Conservation (phyloP, 495 filamentous ascomycete genomes). For the Talaromyces wortmannii region DNA sequence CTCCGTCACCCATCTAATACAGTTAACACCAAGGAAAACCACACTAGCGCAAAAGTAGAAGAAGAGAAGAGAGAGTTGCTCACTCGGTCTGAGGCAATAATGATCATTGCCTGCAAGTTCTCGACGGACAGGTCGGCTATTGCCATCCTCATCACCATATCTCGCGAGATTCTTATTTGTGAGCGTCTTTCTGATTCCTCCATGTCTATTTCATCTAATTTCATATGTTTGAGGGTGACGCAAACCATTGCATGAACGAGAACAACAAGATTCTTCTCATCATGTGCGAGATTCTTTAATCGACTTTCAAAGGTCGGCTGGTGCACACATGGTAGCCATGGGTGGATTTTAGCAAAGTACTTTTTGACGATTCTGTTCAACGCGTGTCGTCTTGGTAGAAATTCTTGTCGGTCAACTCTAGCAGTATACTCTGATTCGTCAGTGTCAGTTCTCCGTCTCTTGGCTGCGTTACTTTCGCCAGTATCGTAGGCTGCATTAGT, state of each 20-base stretch:
- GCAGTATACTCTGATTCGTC: background rate
- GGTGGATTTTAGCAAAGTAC: conserved; percentile 26
- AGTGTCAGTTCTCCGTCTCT: background rate
- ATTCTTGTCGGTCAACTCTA: background rate
- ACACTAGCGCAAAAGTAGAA: background rate
- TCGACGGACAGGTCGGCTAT: conserved; percentile 26
- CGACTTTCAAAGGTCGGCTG: conserved; percentile 16
- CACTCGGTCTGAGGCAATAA: conserved; percentile 24
- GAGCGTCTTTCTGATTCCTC: background rate
- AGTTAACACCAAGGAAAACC: background rate
- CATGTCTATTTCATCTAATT: background rate
- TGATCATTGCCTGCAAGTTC: conserved; percentile 28
- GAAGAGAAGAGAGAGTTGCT: background rate
- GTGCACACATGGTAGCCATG: conserved; percentile 31
- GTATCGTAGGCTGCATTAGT: background rate
- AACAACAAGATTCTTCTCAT: background rate
- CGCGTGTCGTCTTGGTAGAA: conserved; percentile 10
- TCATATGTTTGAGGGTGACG: background rate
- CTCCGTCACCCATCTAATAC: conserved; percentile 20
- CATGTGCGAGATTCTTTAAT: conserved; percentile 1
- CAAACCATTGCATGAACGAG: background rate
- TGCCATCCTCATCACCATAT: conserved; percentile 18
- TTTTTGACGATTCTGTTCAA: conserved; percentile 16
- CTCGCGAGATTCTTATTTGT: background rate
- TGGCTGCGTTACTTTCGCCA: background rate